phyloP scores from a whole-genome alignment of 2,329 filamentous ascomycete genomes.

The Penicillium vulpinum region DNA sequence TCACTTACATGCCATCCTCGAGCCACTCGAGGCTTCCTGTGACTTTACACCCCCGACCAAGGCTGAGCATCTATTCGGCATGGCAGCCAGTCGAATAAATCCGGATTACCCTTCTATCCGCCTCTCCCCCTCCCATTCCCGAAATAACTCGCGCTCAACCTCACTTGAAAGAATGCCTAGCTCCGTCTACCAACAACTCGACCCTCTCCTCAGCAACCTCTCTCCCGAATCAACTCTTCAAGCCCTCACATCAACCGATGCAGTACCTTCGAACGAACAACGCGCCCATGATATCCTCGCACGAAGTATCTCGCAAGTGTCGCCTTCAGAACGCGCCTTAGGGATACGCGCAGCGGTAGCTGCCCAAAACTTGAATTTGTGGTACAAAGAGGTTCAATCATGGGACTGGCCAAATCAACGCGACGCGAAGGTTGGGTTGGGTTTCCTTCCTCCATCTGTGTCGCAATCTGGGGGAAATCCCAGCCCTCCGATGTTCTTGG shows the following conservation, averaged over 20 bases:
- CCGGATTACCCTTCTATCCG: conserved; percentile 32
- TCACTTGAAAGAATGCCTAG: conserved; percentile 39
- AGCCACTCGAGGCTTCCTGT: conserved; percentile 14
- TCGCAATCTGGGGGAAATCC: neutral
- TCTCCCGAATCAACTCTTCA: conserved; percentile 56
- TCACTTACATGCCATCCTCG: conserved; percentile 24
- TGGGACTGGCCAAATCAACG: conserved; percentile 58
- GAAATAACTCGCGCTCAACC: conserved; percentile 36
- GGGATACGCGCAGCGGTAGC: conserved; percentile 60
- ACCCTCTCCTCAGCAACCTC: conserved; percentile 53
- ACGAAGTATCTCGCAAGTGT: conserved; percentile 56
- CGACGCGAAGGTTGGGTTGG: conserved; percentile 42
- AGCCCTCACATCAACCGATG: conserved; percentile 49
- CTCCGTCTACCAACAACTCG: conserved; percentile 41
- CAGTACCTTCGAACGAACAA: conserved; percentile 40
- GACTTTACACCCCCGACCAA: conserved; percentile 19
- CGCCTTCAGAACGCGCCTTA: conserved; percentile 57
- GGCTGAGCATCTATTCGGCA: conserved; percentile 26
- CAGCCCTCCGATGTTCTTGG: neutral
- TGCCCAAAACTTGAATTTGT: conserved; percentile 58
- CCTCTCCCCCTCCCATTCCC: conserved; percentile 28
- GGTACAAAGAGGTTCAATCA: conserved; percentile 58
- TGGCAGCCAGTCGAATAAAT: conserved; percentile 35
- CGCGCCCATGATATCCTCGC: conserved; percentile 43
- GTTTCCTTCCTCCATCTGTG: conserved; percentile 40